Conservation (phyloP, 1,284 basidiomycete species). For the Sanguinoderma infundibulare region DNA sequence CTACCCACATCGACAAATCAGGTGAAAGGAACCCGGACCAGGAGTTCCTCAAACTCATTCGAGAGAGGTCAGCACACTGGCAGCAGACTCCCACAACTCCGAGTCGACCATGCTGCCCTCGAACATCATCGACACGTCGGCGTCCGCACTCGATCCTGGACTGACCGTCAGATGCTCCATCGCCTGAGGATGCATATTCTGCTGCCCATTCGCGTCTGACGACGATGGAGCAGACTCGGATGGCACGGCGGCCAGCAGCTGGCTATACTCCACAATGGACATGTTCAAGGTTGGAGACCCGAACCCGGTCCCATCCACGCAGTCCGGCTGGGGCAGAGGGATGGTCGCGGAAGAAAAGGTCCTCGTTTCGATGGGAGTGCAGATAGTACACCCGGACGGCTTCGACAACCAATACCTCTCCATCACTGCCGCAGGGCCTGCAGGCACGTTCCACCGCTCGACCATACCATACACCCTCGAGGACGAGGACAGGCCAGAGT, state of each 20-base stretch:
- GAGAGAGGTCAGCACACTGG: constrained; percentile 7
- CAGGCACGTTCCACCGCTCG: neutral
- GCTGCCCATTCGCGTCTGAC: neutral
- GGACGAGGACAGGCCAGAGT: neutral
- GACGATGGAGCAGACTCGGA: neutral
- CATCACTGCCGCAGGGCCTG: neutral
- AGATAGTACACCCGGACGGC: no score
- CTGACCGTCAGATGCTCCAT: neutral
- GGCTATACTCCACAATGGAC: constrained; percentile 5
- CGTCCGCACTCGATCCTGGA: neutral
- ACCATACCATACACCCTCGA: neutral
- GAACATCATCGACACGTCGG: constrained; percentile 6
- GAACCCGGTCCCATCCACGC: neutral
- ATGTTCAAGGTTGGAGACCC: neutral
- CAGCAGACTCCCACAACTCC: constrained; percentile 14
- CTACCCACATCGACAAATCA: neutral
- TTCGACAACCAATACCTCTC: neutral
- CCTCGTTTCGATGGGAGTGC: neutral
- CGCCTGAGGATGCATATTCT: neutral
- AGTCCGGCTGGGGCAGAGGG: neutral
- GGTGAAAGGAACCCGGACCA: no score
- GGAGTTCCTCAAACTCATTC: constrained; percentile 9
- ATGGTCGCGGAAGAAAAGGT: neutral
- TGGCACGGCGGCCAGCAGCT: constrained; percentile 8
- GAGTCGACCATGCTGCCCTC: constrained; percentile 14